Evolutionary conservation across 1,284 basidiomycete species (phyloP).

Genomic region (Apiotrichum sp.): DNA sequence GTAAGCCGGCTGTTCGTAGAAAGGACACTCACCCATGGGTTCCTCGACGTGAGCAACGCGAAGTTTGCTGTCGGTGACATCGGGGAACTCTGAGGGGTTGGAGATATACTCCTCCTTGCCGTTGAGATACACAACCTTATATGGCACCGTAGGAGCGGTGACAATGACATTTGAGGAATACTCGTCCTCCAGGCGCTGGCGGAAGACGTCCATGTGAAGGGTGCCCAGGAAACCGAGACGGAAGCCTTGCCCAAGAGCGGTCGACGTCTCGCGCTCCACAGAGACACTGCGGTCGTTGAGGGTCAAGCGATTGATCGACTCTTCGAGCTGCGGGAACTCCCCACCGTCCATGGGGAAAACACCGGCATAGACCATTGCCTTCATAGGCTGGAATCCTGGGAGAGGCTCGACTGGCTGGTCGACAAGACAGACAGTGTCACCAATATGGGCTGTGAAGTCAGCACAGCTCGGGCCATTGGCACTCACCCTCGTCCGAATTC

Average conservation of each 20-base stretch:
- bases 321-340: constrained; percentile 90
- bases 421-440: constrained; percentile 81
- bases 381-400: constrained; percentile 85
- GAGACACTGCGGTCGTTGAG: constrained; percentile 56
- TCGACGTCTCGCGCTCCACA: constrained; percentile 85
- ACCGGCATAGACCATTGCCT: constrained; percentile 96
- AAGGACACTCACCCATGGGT: constrained; percentile 53
- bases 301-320: constrained; percentile 71
- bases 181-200: constrained; percentile 94
- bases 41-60: constrained; percentile 73
- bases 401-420: constrained; percentile 74
- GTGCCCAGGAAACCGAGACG: constrained; percentile 93
- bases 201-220: constrained; percentile 84
- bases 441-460: constrained; percentile 45
- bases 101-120: constrained; percentile 63
- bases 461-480: background rate
- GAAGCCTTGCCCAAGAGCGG: constrained; percentile 90
- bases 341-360: constrained; percentile 87
- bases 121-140: constrained; percentile 74
- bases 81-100: constrained; percentile 90
- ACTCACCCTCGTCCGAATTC: constrained; percentile 83
- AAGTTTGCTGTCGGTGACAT: constrained; percentile 58
- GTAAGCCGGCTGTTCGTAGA: constrained; percentile 23
- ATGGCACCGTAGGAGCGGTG: constrained; percentile 89
- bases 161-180: constrained; percentile 84